These are phyloP conservation scores for Linnemannia schmuckeri DNA, from an alignment of 192 early-diverging fungal species.

Conservation along the genomic window DNA sequence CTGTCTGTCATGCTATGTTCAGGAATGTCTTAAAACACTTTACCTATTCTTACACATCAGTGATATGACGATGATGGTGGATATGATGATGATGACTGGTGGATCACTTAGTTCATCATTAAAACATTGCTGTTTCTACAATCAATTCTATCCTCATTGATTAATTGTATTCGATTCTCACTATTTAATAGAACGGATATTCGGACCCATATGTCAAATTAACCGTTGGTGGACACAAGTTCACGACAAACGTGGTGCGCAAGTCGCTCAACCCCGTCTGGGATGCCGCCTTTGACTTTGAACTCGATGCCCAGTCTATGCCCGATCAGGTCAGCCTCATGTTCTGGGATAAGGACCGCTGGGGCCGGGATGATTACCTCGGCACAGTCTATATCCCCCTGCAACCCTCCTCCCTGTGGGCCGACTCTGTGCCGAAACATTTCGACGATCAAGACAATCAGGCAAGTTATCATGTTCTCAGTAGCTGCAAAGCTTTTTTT, in stretches of 20 bases:
- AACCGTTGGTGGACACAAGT: constrained; percentile 48
- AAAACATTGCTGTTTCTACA: not conserved
- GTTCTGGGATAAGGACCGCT: constrained; percentile 80
- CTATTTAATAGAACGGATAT: constrained; percentile 32
- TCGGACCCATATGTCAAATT: constrained; percentile 53
- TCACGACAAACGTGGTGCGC: constrained; percentile 67
- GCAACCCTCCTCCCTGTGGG: constrained; percentile 61
- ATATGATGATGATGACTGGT: no score
- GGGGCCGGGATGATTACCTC: constrained; percentile 71
- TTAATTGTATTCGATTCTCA: not conserved
- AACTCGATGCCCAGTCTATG: constrained; percentile 53
- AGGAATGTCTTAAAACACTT: no score
- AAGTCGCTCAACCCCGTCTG: constrained; percentile 79
- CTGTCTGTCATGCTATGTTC: no score
- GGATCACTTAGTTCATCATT: not conserved
- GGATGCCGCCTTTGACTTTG: constrained; percentile 72
- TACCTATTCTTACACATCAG: no score
- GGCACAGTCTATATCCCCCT: constrained; percentile 75
- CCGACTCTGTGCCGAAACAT: constrained; percentile 52
- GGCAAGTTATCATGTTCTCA: constrained; percentile 34
- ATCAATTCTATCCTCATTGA: not conserved
- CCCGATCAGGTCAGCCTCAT: constrained; percentile 60
- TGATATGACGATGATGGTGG: no score
- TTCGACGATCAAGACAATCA: constrained; percentile 69
- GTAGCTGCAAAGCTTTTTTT: not conserved